These are phyloP conservation scores for Glebionis coronaria DNA, from an alignment of 129 eudicot species.

Conservation along the genomic window DNA sequence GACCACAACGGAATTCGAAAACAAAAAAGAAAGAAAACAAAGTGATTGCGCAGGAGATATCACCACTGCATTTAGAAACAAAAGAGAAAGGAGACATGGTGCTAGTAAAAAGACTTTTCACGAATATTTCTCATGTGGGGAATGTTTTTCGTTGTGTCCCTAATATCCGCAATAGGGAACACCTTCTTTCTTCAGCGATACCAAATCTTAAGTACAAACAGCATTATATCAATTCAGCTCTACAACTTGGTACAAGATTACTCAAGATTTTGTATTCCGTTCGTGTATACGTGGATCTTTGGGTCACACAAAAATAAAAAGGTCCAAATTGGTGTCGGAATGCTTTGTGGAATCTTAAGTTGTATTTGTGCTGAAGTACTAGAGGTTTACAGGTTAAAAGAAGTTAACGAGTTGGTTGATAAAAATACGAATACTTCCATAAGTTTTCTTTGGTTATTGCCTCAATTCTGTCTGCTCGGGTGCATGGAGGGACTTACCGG, in stretches of 20 bases:
- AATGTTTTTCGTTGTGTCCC: not conserved
- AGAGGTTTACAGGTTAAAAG: slow-evolving; percentile 19
- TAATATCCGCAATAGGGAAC: slow-evolving; percentile 6
- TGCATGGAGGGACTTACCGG: slow-evolving; percentile 26
- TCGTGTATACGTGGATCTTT: not conserved
- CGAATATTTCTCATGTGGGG: slow-evolving; percentile 21
- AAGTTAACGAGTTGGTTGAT: not conserved
- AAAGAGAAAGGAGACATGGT: not conserved
- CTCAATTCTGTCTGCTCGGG: slow-evolving; percentile 20
- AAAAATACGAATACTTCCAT: not conserved
- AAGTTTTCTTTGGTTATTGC: slow-evolving; percentile 27
- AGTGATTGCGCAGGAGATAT: not conserved
- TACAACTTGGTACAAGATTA: slow-evolving; percentile 11
- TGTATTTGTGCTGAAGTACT: slow-evolving; percentile 4
- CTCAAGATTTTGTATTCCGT: slow-evolving; percentile 10
- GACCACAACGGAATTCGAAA: not conserved
- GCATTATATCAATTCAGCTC: slow-evolving; percentile 6
- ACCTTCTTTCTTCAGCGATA: slow-evolving; percentile 19
- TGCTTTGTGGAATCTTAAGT: slow-evolving; percentile 9
- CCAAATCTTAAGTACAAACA: not conserved
- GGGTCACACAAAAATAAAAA: not conserved
- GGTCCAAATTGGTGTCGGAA: slow-evolving; percentile 21
- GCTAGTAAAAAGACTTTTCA: slow-evolving; percentile 5
- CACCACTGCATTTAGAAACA: not conserved
- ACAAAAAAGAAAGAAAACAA: not conserved